Evolutionary conservation across 371 early-diverging fungal species (phyloP), one percentile per base, ranked within the genome.

Genomic region (Saksenaea vasiformis): DNA sequence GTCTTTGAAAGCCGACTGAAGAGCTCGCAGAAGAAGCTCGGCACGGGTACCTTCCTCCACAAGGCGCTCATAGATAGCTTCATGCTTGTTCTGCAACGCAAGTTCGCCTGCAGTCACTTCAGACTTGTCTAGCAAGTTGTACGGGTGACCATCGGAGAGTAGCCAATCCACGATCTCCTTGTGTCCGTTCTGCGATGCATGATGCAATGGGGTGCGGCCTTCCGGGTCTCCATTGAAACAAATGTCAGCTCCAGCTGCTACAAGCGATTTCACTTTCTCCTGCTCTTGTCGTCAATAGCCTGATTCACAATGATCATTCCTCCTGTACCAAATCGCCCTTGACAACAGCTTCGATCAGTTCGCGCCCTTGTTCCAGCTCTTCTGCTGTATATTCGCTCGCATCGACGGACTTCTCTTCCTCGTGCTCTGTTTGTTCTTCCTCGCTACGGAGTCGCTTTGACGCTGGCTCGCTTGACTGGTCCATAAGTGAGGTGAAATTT

Each of bases 31-130:
- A 43, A 97, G 71, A 47, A 95, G 77, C 68, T 97, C 98, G 1
- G 90, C 86, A 26, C 95, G 80, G 14, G 90, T 85, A 19, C 97
- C 98, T 68, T 93, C 94, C 27, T 87, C 83, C 0, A 96, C 87
- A 28, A 98, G 72, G 19, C 76, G 68, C 11, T 92, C 84, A 57
- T 82, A 82, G 1, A 82, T 64, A 39, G 68, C 64, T 0, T 79
- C 55, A 73, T 86, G 64, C 69, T 84, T 39, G 69, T 82, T 77
- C 9, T 84, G 66, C 13, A 87, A 61, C 5, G 87, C 86, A 24
- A 84, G 69, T 61, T 86, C 85, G 59, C 80, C 83, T 14, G 83
- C 78, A 15, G 83, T 72, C 10, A 82, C 74, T 36, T 83, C 73
- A 10, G 62, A 36, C 44, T 73, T 68, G 53, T 80, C 82, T 9